phyloP scores from a whole-genome alignment of 1,139 yeast genomes.

The Pichia sp. region DNA sequence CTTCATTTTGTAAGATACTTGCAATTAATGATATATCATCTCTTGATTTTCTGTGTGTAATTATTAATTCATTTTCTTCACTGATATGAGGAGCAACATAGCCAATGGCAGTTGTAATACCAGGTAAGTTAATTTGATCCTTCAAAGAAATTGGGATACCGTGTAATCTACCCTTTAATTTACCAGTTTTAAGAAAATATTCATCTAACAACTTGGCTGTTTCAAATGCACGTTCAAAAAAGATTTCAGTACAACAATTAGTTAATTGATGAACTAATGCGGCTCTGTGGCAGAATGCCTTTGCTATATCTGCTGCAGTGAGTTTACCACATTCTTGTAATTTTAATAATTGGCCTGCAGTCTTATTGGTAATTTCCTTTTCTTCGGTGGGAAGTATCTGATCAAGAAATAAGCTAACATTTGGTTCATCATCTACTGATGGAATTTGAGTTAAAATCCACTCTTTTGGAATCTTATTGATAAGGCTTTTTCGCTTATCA shows the following conservation, averaged over 20 bases:
- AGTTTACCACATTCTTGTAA: conserved; percentile 29
- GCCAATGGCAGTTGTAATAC: conserved; percentile 41
- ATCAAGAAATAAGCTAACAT: conserved; percentile 20
- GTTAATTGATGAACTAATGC: conserved; percentile 53
- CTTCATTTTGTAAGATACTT: conserved; percentile 36
- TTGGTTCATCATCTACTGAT: conserved; percentile 27
- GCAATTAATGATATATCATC: conserved; percentile 35
- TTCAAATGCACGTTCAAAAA: conserved; percentile 34
- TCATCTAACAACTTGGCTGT: conserved; percentile 44
- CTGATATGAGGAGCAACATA: conserved; percentile 33
- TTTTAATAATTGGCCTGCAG: conserved; percentile 10
- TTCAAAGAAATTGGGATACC: conserved; percentile 63
- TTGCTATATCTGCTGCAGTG: conserved; percentile 39
- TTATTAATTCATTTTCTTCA: conserved; percentile 23
- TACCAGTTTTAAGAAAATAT: conserved; percentile 31
- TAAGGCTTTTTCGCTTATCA: conserved; percentile 19
- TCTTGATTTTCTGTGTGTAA: conserved; percentile 14
- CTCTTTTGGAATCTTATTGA: conserved; percentile 26
- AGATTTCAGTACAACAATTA: conserved; percentile 39
- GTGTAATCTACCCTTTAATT: conserved; percentile 49
- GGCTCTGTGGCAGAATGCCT: conserved; percentile 52
- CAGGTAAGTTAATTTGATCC: conserved; percentile 45
- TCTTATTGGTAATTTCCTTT: conserved; percentile 19
- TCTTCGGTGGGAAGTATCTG: conserved; percentile 29
- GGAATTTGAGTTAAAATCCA: conserved; percentile 22